These are phyloP conservation scores for Neonectria sp. DNA, from an alignment of 2,329 filamentous ascomycete genomes.

Conservation along the genomic window DNA sequence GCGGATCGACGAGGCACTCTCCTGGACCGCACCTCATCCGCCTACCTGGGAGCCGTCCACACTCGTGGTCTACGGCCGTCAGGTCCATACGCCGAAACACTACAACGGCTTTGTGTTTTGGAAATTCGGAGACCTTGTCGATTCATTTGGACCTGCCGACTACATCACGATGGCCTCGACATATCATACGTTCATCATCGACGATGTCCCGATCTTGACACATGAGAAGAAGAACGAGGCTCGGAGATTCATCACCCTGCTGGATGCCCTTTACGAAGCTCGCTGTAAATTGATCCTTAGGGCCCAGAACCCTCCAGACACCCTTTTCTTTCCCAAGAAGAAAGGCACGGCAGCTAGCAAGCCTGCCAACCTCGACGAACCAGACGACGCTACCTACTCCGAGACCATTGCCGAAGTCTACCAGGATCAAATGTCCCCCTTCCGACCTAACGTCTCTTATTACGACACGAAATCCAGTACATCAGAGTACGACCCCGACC, in stretches of 20 bases:
- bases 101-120: conserved; percentile 73
- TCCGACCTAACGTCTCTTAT: conserved; percentile 82
- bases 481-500: conserved; percentile 68
- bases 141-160: conserved; percentile 81
- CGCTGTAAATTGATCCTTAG: conserved; percentile 81
- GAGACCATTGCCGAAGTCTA: conserved; percentile 76
- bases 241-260: conserved; percentile 82
- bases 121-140: conserved; percentile 79
- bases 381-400: conserved; percentile 58
- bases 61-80: conserved; percentile 74
- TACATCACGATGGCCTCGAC: conserved; percentile 86
- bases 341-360: conserved; percentile 38
- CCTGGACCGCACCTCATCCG: conserved; percentile 37
- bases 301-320: conserved; percentile 78
- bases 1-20: conserved; percentile 41
- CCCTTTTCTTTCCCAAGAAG: conserved; percentile 82
- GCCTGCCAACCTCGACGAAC: conserved; percentile 34
- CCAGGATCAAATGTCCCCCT: conserved; percentile 82
- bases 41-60: conserved; percentile 60
- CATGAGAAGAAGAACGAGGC: conserved; percentile 84
- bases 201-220: conserved; percentile 77
- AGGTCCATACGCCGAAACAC: conserved; percentile 71
- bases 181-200: conserved; percentile 84
- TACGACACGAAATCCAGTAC: conserved; percentile 67
- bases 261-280: conserved; percentile 88